Evolutionary conservation across 441 rosid species (phyloP).

Genomic region (Corymbia citriodora): DNA sequence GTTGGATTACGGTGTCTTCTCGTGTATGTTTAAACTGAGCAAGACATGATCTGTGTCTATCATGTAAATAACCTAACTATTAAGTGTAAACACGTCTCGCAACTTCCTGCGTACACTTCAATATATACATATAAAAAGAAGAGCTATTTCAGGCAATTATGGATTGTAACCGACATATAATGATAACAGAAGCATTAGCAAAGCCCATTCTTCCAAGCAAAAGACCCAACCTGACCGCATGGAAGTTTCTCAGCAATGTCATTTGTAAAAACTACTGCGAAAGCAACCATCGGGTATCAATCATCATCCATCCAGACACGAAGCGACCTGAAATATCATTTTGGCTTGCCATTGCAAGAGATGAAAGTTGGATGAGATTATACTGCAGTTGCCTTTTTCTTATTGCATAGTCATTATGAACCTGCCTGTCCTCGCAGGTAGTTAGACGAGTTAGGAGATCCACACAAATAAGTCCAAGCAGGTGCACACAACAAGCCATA

Average conservation of each 20-base stretch:
- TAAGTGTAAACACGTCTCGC: not conserved
- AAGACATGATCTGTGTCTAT: not conserved
- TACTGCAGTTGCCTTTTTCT: not conserved
- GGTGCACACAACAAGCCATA: slow-evolving; percentile 5
- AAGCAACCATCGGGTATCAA: not conserved
- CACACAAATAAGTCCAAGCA: not conserved
- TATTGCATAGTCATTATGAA: not conserved
- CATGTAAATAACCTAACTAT: not conserved
- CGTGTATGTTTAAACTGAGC: not conserved
- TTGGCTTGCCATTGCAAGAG: not conserved
- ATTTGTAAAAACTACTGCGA: not conserved
- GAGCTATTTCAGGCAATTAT: not conserved
- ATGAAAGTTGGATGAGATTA: not conserved
- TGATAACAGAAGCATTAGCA: not conserved
- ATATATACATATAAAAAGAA: not conserved
- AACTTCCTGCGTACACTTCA: not conserved
- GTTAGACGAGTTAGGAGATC: not conserved
- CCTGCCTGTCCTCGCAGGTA: not conserved
- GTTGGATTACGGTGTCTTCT: not conserved
- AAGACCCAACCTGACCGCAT: not conserved
- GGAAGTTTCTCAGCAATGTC: not conserved
- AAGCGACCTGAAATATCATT: not conserved
- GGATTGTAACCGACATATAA: not conserved
- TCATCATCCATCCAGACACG: not conserved
- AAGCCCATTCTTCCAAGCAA: not conserved